phyloP scores from a whole-genome alignment of 345 rosid genomes.

The Eucalyptus tenuipes region DNA sequence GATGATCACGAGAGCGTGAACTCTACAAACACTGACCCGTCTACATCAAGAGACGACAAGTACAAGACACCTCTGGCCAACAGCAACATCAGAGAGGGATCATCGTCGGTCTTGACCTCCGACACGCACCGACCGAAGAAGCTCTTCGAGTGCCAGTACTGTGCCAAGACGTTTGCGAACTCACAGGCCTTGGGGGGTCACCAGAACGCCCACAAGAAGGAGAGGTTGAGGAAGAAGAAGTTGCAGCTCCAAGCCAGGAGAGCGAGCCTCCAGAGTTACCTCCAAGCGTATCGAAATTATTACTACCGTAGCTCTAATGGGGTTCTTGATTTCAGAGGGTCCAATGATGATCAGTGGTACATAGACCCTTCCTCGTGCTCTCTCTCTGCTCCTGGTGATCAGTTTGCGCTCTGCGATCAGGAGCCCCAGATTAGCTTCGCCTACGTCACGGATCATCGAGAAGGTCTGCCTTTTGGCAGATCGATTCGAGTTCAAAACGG shows the following conservation, averaged over 20 bases:
- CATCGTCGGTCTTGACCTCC: background rate
- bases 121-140: conserved; percentile 15
- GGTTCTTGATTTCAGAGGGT: background rate
- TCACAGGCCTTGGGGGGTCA: conserved; percentile 98
- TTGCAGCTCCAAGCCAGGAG: conserved; percentile 84
- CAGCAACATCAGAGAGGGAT: background rate
- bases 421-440: conserved; percentile 62
- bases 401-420: conserved; percentile 13
- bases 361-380: conserved; percentile 27
- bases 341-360: background rate
- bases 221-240: conserved; percentile 83
- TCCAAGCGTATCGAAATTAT: conserved; percentile 34
- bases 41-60: background rate
- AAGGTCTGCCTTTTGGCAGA: background rate
- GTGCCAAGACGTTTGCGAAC: conserved; percentile 74
- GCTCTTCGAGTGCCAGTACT: conserved; percentile 73
- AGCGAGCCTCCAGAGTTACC: conserved; percentile 54
- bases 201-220: conserved; percentile 98
- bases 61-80: background rate
- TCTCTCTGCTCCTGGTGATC: background rate
- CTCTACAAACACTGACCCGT: conserved; percentile 26
- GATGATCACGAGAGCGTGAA: conserved; percentile 49
- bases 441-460: background rate
- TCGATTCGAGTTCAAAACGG: background rate
- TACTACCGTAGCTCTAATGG: background rate